These are phyloP conservation scores for Huiozyma naganishii DNA, from an alignment of 805 yeast species.

Conservation along the genomic window DNA sequence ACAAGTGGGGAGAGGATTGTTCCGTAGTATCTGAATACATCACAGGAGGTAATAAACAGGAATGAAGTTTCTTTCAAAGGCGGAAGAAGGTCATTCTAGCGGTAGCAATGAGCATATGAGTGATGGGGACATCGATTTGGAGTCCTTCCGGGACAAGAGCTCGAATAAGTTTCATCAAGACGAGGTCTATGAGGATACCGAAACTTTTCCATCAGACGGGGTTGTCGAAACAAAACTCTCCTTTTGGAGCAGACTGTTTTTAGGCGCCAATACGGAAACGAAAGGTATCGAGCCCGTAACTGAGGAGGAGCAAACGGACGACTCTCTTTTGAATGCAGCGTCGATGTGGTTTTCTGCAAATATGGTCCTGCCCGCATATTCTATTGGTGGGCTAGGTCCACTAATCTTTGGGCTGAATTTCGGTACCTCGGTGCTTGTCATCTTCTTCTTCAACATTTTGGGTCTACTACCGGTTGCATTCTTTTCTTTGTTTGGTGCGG, in stretches of 20 bases:
- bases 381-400: constrained; percentile 65
- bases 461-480: constrained; percentile 77
- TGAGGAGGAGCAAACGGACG: constrained; percentile 66
- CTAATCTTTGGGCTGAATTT: constrained; percentile 58
- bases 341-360: constrained; percentile 90
- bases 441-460: constrained; percentile 60
- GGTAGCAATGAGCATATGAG: no score
- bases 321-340: constrained; percentile 57
- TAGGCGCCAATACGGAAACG: constrained; percentile 36
- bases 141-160: neutral
- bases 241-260: constrained; percentile 17
- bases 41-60: no score
- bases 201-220: constrained; percentile 5
- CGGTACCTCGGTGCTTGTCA: constrained; percentile 56
- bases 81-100: no score
- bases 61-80: no score
- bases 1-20: no score
- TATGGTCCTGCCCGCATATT: constrained; percentile 71
- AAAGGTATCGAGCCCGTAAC: constrained; percentile 76
- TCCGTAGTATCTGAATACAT: no score
- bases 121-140: neutral
- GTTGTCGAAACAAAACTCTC: constrained; percentile 10
- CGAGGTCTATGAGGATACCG: constrained; percentile 1
- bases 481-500: constrained; percentile 74
- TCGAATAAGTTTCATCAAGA: neutral